A percentile compares a stretch with the other conserved stretches of the same genome.
Conservation (phyloP, 106 monocot genomes). For the Dendrobium officinale region DNA sequence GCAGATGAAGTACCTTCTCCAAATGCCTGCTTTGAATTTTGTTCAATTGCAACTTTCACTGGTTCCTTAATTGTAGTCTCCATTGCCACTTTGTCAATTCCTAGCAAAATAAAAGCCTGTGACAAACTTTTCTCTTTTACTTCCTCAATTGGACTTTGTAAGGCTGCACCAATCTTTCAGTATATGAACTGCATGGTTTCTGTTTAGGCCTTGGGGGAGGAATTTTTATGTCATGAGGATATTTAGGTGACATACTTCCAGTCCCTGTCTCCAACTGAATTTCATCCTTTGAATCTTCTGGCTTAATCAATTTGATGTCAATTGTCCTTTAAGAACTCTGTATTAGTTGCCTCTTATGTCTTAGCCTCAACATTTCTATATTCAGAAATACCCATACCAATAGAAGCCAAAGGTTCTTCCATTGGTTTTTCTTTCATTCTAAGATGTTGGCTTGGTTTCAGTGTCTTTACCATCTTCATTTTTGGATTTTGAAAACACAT, state of each 20-base stretch:
- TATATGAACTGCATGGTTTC: slow-evolving; percentile 51
- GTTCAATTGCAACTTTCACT: slow-evolving; percentile 10
- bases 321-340: too few relatives aligned
- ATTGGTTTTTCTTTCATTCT: too few relatives aligned
- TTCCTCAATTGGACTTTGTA: slow-evolving; percentile 12
- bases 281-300: too few relatives aligned
- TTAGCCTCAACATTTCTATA: too few relatives aligned
- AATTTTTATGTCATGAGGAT: slow-evolving; percentile 52
- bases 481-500: too few relatives aligned
- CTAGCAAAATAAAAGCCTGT: slow-evolving; percentile 9
- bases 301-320: too few relatives aligned
- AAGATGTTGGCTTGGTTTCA: too few relatives aligned
- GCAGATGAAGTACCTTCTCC: slow-evolving; percentile 22
- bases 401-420: too few relatives aligned
- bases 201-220: slow-evolving; percentile 70
- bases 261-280: slow-evolving; percentile 54
- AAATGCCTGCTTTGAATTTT: slow-evolving; percentile 18
- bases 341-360: too few relatives aligned
- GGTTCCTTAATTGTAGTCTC: slow-evolving; percentile 11
- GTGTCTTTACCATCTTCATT: too few relatives aligned
- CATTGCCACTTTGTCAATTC: slow-evolving; percentile 9
- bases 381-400: too few relatives aligned
- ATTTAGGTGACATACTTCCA: slow-evolving; percentile 42
- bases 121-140: slow-evolving; percentile 16
- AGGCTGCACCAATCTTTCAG: slow-evolving; percentile 25